Evolutionary conservation across 768 basidiomycete genomes (phyloP), one percentile per base, ranked within the genome.

Genomic region (Nidularia pulvinata): DNA sequence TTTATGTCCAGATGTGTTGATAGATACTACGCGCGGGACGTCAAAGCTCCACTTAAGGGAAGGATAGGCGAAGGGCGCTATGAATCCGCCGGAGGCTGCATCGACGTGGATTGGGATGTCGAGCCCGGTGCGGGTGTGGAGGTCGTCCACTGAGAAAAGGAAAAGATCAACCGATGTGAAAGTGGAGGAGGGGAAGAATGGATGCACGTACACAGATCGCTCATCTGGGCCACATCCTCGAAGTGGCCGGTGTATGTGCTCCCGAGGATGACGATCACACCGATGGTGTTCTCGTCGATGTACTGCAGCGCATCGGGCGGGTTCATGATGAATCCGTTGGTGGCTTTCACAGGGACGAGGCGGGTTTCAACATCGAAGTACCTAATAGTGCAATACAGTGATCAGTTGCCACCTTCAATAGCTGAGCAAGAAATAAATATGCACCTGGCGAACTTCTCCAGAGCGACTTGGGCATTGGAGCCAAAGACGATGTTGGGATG

Each of bases 201-300:
- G 16, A 30, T 30, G 11, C n/a, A 65, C 75, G 19, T 54, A 78
- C 76, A 55, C 11, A 82, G 66, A 43, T 77, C 69, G 55, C 73
- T 75, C 80, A 88, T 83, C 50, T 77, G 74, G 55, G 76, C 59
- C 32, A 87, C 84, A 54, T 80, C 65, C 65, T 87, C 86, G 62
- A 83, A 88, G 49, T 81, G 78, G 2, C 86, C 86, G 3, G 86
- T 87, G 59, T 86, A 87, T 3, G 73, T 77, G 56, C 74, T 75
- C 35, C 75, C 78, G 6, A 80, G 56, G 54, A 81, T 81, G 49
- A 80, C 81, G 59, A 85, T 85, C 33, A 88, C 77, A 34, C 85
- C 83, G 57, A 88, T 88, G 4, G 82, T 85, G 66, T 88, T 88
- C 66, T 89, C 86, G 64, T 89, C 85, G 45, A 86, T 81, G 55